Percentiles rank a stretch among this genome's conserved stretches.
These are phyloP conservation scores for Pulicaria dysenterica DNA, from an alignment of 129 eudicot species.

Conservation along the genomic window DNA sequence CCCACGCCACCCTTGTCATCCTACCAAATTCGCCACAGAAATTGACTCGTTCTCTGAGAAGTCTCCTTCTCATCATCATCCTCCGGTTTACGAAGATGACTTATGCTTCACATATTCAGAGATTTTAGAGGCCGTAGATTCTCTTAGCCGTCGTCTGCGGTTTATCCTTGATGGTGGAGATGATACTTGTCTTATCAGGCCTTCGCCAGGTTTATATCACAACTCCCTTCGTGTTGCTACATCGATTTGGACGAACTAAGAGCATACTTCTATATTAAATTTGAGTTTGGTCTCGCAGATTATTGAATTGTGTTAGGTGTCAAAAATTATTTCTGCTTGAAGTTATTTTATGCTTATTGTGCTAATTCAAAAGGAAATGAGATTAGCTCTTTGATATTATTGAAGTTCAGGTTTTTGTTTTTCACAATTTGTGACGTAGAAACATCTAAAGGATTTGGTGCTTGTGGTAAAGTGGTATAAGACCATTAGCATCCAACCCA, in stretches of 20 bases:
- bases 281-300: not conserved
- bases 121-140: conserved; percentile 61
- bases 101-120: conserved; percentile 67
- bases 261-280: not conserved
- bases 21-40: conserved; percentile 34
- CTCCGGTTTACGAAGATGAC: conserved; percentile 64
- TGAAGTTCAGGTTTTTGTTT: not conserved
- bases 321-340: not conserved
- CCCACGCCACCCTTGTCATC: conserved; percentile 16
- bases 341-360: not conserved
- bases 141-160: conserved; percentile 60
- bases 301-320: not conserved
- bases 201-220: conserved; percentile 49
- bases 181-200: conserved; percentile 50
- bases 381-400: conserved; percentile 1
- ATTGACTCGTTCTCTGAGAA: conserved; percentile 6
- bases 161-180: conserved; percentile 53
- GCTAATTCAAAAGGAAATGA: conserved; percentile 13
- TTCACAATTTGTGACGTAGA: not conserved
- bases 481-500: too few relatives aligned
- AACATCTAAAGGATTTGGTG: not conserved
- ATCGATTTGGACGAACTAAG: conserved; percentile 4
- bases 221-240: not conserved
- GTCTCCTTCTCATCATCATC: conserved; percentile 29
- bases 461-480: not conserved